Conservation (phyloP, 1,139 yeast genomes). For the Yamadazyma epiphylla region DNA sequence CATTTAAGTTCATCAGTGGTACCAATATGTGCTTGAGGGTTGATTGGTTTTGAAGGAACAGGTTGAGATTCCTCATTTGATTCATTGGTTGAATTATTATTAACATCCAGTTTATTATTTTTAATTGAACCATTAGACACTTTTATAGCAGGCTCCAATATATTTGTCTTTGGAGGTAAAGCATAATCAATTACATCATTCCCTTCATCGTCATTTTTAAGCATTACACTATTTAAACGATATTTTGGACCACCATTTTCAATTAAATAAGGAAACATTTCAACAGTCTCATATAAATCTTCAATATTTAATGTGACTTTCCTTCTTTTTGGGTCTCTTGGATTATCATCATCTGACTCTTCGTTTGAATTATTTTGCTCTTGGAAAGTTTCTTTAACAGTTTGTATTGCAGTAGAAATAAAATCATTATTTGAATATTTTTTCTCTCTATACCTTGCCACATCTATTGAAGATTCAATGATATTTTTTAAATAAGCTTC, state of each 20-base stretch:
- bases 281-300: conserved; percentile 62
- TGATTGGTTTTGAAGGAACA: conserved; percentile 3
- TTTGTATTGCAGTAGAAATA: conserved; percentile 18
- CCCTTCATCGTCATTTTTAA: conserved; percentile 54
- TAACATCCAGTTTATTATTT: neutral
- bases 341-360: conserved; percentile 16
- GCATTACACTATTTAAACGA: conserved; percentile 47
- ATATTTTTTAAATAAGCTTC: conserved; percentile 75
- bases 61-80: conserved; percentile 3
- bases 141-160: conserved; percentile 3
- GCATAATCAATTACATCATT: conserved; percentile 37
- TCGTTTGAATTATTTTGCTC: conserved; percentile 16
- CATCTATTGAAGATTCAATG: conserved; percentile 72
- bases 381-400: conserved; percentile 11
- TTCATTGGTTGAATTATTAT: too few relatives aligned
- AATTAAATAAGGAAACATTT: conserved; percentile 60
- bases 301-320: conserved; percentile 54
- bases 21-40: conserved; percentile 41
- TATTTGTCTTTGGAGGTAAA: conserved; percentile 32
- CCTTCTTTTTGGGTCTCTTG: conserved; percentile 18
- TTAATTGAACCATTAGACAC: conserved; percentile 1
- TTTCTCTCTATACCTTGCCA: conserved; percentile 56
- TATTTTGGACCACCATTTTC: conserved; percentile 64
- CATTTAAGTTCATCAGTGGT: conserved; percentile 67
- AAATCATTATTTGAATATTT: conserved; percentile 49